Evolutionary conservation across 129 eudicot species (phyloP).

Genomic region (Scalesia atractyloides): DNA sequence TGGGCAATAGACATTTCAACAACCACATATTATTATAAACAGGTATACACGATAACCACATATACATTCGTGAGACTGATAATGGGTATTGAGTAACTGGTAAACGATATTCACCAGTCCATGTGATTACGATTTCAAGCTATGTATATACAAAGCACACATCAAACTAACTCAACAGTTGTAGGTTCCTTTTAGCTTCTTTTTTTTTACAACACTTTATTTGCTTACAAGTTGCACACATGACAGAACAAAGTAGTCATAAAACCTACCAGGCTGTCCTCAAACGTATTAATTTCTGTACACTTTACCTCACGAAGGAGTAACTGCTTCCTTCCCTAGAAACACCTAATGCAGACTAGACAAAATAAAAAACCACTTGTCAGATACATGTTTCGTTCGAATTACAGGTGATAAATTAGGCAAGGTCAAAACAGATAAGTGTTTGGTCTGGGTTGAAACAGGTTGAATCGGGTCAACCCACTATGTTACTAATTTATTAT

Average conservation of each 20-base stretch:
- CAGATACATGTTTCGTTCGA: not conserved
- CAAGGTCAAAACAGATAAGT: no score
- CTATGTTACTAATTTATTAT: no score
- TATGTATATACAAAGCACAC: not conserved
- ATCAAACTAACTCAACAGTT: constrained; percentile 6
- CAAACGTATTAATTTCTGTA: constrained; percentile 24
- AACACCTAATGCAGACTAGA: constrained; percentile 37
- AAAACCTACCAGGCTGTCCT: constrained; percentile 33
- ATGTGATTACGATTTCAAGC: no score
- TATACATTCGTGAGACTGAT: no score
- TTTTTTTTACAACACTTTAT: constrained; percentile 29
- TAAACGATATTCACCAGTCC: no score
- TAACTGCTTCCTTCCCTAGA: constrained; percentile 26
- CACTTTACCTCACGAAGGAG: constrained; percentile 31
- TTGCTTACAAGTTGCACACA: constrained; percentile 30
- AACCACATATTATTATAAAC: no score
- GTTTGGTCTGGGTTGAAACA: not conserved
- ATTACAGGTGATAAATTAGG: not conserved
- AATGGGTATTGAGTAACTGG: no score
- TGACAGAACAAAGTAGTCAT: constrained; percentile 19
- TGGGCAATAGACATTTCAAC: no score
- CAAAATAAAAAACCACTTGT: constrained; percentile 8
- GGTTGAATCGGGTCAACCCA: no score
- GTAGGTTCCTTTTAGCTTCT: constrained; percentile 12
- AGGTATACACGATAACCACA: no score